Conservation (phyloP, 2,329 filamentous ascomycete species). For the Hypocreales sp. region DNA sequence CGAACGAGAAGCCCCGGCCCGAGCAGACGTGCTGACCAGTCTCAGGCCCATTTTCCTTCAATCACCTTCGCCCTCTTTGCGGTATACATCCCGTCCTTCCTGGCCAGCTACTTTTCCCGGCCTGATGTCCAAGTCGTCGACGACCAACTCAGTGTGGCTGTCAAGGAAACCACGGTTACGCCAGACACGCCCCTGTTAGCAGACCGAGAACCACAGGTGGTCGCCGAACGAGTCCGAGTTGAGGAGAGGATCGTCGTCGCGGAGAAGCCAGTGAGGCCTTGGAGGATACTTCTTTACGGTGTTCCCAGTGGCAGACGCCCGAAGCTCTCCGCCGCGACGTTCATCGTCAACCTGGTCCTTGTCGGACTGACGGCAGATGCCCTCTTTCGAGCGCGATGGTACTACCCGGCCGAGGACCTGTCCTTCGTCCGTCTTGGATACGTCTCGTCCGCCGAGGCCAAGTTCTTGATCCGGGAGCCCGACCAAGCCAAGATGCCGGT, state of each 20-base stretch:
- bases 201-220: slow-evolving; percentile 18
- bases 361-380: slow-evolving; percentile 61
- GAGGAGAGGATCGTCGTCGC: slow-evolving; percentile 46
- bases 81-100: slow-evolving; percentile 49
- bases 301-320: slow-evolving; percentile 57
- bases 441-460: slow-evolving; percentile 66
- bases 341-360: slow-evolving; percentile 56
- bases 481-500: slow-evolving; percentile 60
- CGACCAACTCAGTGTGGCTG: slow-evolving; percentile 40
- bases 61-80: slow-evolving; percentile 46
- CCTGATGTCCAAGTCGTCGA: slow-evolving; percentile 42
- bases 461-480: slow-evolving; percentile 73
- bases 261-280: slow-evolving; percentile 37
- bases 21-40: not conserved
- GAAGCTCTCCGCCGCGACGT: slow-evolving; percentile 48
- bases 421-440: slow-evolving; percentile 81
- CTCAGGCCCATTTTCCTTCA: slow-evolving; percentile 28
- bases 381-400: slow-evolving; percentile 55
- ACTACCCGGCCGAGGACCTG: slow-evolving; percentile 57
- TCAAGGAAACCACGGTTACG: slow-evolving; percentile 28
- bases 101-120: slow-evolving; percentile 40
- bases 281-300: slow-evolving; percentile 59
- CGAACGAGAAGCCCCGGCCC: not conserved
- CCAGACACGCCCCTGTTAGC: slow-evolving; percentile 11
- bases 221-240: slow-evolving; percentile 40